Base-by-base conservation (phyloP, 495 filamentous ascomycete species). In the Aspergillus nidulans region DNA sequence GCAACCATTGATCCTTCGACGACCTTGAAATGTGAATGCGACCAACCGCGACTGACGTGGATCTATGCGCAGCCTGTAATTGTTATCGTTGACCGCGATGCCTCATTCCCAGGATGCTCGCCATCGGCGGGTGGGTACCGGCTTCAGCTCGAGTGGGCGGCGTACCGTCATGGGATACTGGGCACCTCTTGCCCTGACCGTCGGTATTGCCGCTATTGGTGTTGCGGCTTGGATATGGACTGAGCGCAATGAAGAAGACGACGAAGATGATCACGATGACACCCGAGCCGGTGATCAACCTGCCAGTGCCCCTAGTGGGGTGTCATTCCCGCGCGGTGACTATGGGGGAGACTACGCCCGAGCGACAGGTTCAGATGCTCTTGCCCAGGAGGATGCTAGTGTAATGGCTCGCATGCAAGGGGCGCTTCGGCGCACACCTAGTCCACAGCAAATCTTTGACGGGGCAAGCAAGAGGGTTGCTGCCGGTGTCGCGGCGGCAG, bases 151-250 rank as follows among this genome's bases (percentile, higher is more conserved):
- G 58, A 67, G 73, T n/a, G 72, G 77, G 32, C 77, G 83, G 62
- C 85, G 89, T 62, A 82, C 83, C 49, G 81, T 86, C 48, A 75
- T 89, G 65, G 83, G 86, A 63, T 90, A 92, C 72, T 96, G 90
- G 89, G 79, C 92, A 50, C 91, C 91, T 51, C 73, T 96, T 41
- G 85, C 84, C 47, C 65, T 95, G 55, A 96, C 91, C 38, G 84
- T 92, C 32, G 90, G 90, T 46, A 80, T 92, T 59, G 91, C 91
- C 32, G 88, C 91, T 20, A 80, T 88, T 49, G 89, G 90, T 25
- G 74, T 94, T 48, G 91, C 85, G 23, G 90, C 91, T 20, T 97
- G 92, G 92, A 82, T 92, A 25, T 95, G 90, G 91, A 92, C 87
- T 70, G 89, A 94, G 73, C 84, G 89, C 65, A 81, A 73, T 53